A percentile compares a stretch with the other conserved stretches of the same genome.
phyloP scores from a whole-genome alignment of 805 yeast genomes.

The Schizosaccharomyces osmophilus region DNA sequence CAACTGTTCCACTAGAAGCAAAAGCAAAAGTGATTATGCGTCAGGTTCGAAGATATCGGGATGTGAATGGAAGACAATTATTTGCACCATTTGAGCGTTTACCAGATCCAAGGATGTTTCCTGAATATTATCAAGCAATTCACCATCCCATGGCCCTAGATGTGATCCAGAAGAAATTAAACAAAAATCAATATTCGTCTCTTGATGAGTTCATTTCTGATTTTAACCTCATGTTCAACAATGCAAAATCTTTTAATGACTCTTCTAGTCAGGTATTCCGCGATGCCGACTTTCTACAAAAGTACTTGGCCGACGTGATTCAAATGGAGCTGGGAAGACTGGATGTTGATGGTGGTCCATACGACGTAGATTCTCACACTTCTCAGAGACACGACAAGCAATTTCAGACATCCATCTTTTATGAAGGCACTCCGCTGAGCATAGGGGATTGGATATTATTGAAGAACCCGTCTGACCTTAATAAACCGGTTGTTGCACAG shows the following conservation, averaged over 20 bases:
- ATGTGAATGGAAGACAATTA: slow-evolving; percentile 9
- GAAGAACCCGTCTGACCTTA: slow-evolving; percentile 64
- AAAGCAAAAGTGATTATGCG: slow-evolving; percentile 71
- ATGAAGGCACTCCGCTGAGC: slow-evolving; percentile 44
- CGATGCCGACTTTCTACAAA: slow-evolving; percentile 39
- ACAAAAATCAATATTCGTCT: slow-evolving; percentile 54
- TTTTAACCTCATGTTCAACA: slow-evolving; percentile 45
- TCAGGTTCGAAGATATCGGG: slow-evolving; percentile 29
- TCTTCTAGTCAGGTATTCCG: slow-evolving; percentile 32
- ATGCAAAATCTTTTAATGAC: slow-evolving; percentile 42
- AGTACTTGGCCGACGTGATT: slow-evolving; percentile 19
- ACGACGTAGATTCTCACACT: background rate
- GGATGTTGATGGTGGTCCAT: slow-evolving; percentile 14
- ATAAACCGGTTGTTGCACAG: slow-evolving; percentile 82
- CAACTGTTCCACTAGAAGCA: slow-evolving; percentile 76
- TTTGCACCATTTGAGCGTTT: slow-evolving; percentile 47
- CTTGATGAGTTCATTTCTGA: slow-evolving; percentile 61
- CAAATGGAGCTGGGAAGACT: slow-evolving; percentile 13
- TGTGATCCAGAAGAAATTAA: slow-evolving; percentile 48
- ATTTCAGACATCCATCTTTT: slow-evolving; percentile 20
- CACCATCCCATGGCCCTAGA: slow-evolving; percentile 20
- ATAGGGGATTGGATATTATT: slow-evolving; percentile 92
- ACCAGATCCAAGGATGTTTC: slow-evolving; percentile 37
- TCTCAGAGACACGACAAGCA: slow-evolving; percentile 37
- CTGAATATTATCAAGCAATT: slow-evolving; percentile 25